These are phyloP conservation scores for Emergomyces pasteurianus DNA, from an alignment of 2,329 filamentous ascomycete species.

Conservation along the genomic window DNA sequence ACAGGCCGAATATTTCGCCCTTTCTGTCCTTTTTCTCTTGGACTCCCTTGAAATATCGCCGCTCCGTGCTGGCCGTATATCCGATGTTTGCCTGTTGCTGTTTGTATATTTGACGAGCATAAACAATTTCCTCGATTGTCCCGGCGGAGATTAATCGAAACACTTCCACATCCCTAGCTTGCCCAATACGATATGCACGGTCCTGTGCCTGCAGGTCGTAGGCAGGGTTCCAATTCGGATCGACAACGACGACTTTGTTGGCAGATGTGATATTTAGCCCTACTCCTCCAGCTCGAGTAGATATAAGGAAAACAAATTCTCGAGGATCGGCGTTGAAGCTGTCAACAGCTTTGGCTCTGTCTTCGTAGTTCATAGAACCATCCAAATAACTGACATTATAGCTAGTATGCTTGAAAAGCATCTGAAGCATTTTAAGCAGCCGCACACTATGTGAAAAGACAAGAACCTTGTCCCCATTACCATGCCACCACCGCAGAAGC, in stretches of 20 bases:
- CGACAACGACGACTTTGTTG: slow-evolving; percentile 95
- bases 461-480: slow-evolving; percentile 82
- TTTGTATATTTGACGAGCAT: slow-evolving; percentile 95
- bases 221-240: slow-evolving; percentile 94
- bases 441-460: slow-evolving; percentile 90
- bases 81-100: slow-evolving; percentile 98
- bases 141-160: slow-evolving; percentile 83
- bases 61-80: slow-evolving; percentile 82
- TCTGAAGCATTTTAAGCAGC: slow-evolving; percentile 69
- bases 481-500: slow-evolving; percentile 79
- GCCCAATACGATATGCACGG: slow-evolving; percentile 88
- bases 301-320: slow-evolving; percentile 93
- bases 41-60: slow-evolving; percentile 89
- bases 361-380: slow-evolving; percentile 69
- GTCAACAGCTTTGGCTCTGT: slow-evolving; percentile 70
- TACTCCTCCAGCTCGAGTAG: slow-evolving; percentile 82
- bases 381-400: slow-evolving; percentile 90
- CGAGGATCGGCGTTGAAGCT: slow-evolving; percentile 79
- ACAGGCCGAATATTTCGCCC: slow-evolving; percentile 85
- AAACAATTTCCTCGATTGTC: slow-evolving; percentile 94
- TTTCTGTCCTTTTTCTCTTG: slow-evolving; percentile 72
- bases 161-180: slow-evolving; percentile 85
- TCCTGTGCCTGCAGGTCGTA: slow-evolving; percentile 95
- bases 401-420: slow-evolving; percentile 74
- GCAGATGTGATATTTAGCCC: slow-evolving; percentile 94